Evolutionary conservation across 257 asterid species (phyloP).

Genomic region (Salvia rosmarinus): DNA sequence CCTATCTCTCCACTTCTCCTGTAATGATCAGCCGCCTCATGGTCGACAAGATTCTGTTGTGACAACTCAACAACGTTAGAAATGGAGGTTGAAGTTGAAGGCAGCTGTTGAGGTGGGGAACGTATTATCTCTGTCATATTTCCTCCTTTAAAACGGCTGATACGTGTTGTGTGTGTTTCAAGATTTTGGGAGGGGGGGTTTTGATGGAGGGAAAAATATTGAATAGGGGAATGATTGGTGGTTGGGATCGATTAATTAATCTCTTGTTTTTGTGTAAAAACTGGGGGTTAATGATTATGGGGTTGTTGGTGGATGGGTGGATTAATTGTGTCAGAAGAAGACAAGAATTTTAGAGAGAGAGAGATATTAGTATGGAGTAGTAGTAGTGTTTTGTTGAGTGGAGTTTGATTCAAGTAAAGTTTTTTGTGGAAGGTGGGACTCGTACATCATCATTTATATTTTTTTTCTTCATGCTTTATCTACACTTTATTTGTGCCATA

Average conservation of each 20-base stretch:
- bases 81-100: slow-evolving; percentile 55
- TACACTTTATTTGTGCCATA: slow-evolving; percentile 34
- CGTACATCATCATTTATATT: slow-evolving; percentile 47
- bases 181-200: slow-evolving; percentile 30
- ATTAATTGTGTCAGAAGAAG: slow-evolving; percentile 24
- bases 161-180: slow-evolving; percentile 42
- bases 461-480: slow-evolving; percentile 29
- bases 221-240: slow-evolving; percentile 51
- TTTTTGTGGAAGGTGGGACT: slow-evolving; percentile 60
- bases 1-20: slow-evolving; percentile 17
- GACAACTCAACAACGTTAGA: slow-evolving; percentile 53
- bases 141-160: slow-evolving; percentile 23
- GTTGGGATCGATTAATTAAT: slow-evolving; percentile 28
- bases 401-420: slow-evolving; percentile 71
- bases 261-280: slow-evolving; percentile 10
- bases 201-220: slow-evolving; percentile 32
- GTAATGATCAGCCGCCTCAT: slow-evolving; percentile 35
- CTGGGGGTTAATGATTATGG: slow-evolving; percentile 18
- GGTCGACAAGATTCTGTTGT: slow-evolving; percentile 41
- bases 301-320: slow-evolving; percentile 35
- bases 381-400: slow-evolving; percentile 36
- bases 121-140: slow-evolving; percentile 57
- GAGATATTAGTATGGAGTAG: background rate
- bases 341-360: background rate
- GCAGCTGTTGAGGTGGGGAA: slow-evolving; percentile 47